Conservation (phyloP, 768 basidiomycete species). For the Dacryopinax spathularia region DNA sequence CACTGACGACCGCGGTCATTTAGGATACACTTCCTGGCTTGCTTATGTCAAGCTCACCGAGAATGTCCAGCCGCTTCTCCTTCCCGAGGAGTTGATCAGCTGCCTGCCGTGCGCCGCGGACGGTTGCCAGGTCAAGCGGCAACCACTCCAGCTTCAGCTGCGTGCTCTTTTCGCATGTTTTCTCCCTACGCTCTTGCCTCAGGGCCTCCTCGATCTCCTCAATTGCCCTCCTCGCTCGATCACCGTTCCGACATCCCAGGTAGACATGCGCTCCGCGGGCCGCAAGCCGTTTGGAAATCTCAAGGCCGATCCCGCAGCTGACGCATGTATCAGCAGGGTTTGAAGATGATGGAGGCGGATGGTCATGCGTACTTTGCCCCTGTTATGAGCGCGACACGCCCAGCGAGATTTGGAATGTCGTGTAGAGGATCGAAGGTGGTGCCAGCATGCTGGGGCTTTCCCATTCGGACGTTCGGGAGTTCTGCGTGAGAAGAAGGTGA, state of each 20-base stretch:
- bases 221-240: constrained; percentile 36
- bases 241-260: constrained; percentile 38
- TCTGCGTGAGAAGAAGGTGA: no score
- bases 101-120: constrained; percentile 33
- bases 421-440: neutral
- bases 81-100: constrained; percentile 37
- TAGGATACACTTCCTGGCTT: neutral
- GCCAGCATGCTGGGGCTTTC: no score
- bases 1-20: constrained; percentile 23
- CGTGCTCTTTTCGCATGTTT: constrained; percentile 4
- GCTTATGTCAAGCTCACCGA: constrained; percentile 31
- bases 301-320: neutral
- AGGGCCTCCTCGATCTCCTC: constrained; percentile 24
- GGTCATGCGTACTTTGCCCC: neutral
- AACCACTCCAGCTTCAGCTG: constrained; percentile 28
- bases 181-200: constrained; percentile 36
- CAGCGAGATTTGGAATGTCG: neutral
- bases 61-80: constrained; percentile 41
- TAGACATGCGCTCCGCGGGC: constrained; percentile 28
- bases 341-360: neutral
- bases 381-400: neutral
- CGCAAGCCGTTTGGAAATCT: constrained; percentile 9
- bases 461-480: no score
- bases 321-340: neutral
- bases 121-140: constrained; percentile 38